Base-by-base conservation (phyloP, 192 early-diverging fungal genomes). In the Coemansia sp. region DNA sequence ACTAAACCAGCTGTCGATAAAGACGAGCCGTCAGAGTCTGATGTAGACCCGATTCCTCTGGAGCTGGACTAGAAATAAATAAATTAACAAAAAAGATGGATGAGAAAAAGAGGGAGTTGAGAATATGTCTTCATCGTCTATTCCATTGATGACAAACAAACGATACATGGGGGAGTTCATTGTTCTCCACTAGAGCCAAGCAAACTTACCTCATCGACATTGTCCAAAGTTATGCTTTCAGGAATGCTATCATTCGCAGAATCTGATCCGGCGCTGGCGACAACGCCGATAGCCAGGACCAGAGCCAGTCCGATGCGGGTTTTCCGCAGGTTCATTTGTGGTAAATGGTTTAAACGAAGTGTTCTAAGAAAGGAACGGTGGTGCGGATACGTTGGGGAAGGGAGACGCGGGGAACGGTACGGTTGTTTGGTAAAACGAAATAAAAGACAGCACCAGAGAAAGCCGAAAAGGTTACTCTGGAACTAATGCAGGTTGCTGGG, bases 291-390 rank as follows among this genome's bases (percentile, higher is more conserved):
- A 33, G 70, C 66, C 46, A 72, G 33, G 60, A 69, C 42, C 55
- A 81, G 63, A 50, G 73, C 78, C 59, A 81, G 49, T 22, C 62
- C 78, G 15, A 75, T 55, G 55, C 73, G 66, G 62, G 60, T 56
- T 65, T 63, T 74, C 55, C 66, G 66, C 48, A 49, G 52, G 48
- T 75, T 66, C 78, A 81, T 75, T 25, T 36, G 61, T 22, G 15
- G 40, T 53, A 5, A 36, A 22, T 22, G 35, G 20, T 34, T 48
- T 10, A 9, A 34, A 40, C 11, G 11, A 7, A 17, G 17, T 17
- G 33, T 14, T 36, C 19, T 35, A 8, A 36, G 8, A 13, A 35
- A 57, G n/a, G n/a, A 17, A 17, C 9, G 32, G 17, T 57, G 13
- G 17, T 57, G 34, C 17, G 55, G 11, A 36, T 19, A 19, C 2